Percentiles rank a stretch among this genome's conserved stretches.
Conservation (phyloP, 2,329 filamentous ascomycete genomes). For the Verticillium klebahnii region DNA sequence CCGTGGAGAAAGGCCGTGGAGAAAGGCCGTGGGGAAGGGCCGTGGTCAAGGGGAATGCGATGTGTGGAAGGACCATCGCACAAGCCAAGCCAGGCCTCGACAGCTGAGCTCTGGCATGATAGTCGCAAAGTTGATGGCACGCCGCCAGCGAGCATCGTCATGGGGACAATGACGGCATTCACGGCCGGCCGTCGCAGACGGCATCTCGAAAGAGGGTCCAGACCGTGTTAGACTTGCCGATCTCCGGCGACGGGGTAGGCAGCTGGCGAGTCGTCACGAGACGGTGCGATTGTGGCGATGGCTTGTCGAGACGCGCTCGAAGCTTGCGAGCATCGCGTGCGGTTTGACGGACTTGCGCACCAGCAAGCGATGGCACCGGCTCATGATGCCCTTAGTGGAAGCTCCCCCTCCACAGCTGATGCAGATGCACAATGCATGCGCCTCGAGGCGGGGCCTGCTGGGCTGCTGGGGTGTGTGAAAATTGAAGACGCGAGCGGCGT, state of each 20-base stretch:
- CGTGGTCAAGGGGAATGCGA: background rate
- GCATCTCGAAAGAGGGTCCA: background rate
- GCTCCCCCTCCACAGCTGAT: background rate
- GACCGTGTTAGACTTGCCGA: background rate
- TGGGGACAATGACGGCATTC: background rate
- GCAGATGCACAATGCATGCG: background rate
- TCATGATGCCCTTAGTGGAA: background rate
- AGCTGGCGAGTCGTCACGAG: background rate
- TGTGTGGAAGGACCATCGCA: background rate
- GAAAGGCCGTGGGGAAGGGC: background rate
- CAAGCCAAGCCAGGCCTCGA: background rate
- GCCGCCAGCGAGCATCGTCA: background rate
- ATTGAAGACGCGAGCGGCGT: background rate
- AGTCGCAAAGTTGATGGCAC: background rate
- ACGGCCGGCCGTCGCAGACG: background rate
- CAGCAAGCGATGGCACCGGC: background rate
- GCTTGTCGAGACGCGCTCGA: background rate
- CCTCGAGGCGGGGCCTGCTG: background rate
- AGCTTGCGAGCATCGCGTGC: background rate
- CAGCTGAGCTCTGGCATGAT: too few species aligned
- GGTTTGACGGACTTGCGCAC: background rate
- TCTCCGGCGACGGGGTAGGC: background rate
- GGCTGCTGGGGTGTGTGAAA: background rate
- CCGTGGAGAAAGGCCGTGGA: background rate
- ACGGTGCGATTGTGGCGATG: background rate